These are phyloP conservation scores for Daldinia eschscholtzii DNA, from an alignment of 2,329 filamentous ascomycete genomes.

Conservation along the genomic window DNA sequence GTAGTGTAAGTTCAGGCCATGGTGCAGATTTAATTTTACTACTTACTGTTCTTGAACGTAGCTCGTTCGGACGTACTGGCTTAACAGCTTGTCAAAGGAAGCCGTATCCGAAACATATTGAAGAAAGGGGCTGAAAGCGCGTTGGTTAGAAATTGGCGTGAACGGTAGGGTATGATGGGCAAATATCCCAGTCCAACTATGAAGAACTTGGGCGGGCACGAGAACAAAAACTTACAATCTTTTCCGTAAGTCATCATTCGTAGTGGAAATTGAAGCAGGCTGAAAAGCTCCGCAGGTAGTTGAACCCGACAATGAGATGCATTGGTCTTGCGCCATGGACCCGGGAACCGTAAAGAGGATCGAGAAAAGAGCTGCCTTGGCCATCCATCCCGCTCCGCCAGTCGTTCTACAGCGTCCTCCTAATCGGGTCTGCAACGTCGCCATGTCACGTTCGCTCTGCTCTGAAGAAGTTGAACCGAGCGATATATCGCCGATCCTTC, in stretches of 20 bases:
- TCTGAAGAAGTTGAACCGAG: constrained; percentile 18
- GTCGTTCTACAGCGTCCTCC: constrained; percentile 28
- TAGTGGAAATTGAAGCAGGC: constrained; percentile 55
- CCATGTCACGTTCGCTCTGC: constrained; percentile 18
- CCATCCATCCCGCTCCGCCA: constrained; percentile 33
- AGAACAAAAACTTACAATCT: constrained; percentile 47
- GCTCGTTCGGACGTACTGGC: constrained; percentile 76
- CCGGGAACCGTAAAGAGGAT: constrained; percentile 45
- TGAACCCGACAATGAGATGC: constrained; percentile 55
- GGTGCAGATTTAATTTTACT: constrained; percentile 48
- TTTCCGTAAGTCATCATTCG: constrained; percentile 48
- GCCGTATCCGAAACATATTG: constrained; percentile 79
- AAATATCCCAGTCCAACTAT: constrained; percentile 14
- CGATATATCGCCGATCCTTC: constrained; percentile 23
- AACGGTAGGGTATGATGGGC: neutral
- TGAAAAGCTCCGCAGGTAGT: constrained; percentile 55
- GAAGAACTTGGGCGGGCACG: constrained; percentile 28
- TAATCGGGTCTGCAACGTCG: constrained; percentile 38
- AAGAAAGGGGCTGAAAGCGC: constrained; percentile 79
- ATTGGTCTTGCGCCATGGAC: constrained; percentile 48
- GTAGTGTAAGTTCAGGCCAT: constrained; percentile 36
- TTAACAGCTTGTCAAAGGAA: constrained; percentile 83
- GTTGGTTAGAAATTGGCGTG: constrained; percentile 25
- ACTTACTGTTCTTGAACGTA: constrained; percentile 85
- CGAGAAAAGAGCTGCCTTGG: constrained; percentile 41